Base-by-base conservation (phyloP, 768 basidiomycete genomes). In the Tylopilus subfusipes region DNA sequence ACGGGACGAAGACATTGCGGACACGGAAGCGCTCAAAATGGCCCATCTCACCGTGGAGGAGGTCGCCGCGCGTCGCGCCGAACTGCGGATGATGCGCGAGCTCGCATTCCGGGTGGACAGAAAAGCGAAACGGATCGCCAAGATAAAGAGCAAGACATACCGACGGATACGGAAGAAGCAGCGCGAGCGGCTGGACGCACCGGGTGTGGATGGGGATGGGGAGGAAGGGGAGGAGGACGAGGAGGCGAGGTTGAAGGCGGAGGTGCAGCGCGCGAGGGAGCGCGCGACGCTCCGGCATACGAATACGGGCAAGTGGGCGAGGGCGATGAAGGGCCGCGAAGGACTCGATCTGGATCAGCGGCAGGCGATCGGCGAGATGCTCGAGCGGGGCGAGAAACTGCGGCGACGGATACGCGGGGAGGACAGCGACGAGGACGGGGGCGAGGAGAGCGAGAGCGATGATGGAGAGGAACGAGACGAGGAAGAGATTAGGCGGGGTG, bases 111-210 rank as follows among this genome's bases (percentile, higher is more conserved):
- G 95, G 5, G 93, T 93, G 0, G 96, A 98, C 62, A 76, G 82
- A 33, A 94, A 96, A 68, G 90, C 93, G 18, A 89, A 89, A 65
- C 83, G 95, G 18, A 78, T 96, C 18, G 83, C 87, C 21, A 98
- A 95, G 75, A 99, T 99, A 73, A 98, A 98, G 76, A 92, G 88
- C 69, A 96, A 93, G 73, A 84, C 91, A 2, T 98, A 93, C 68
- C 79, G 94, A 27, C 86, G 88, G 59, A 77, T 98, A 44, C 85
- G 85, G 64, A 81, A 90, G 68, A 93, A 89, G 66, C 82, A 88
- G 64, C 80, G 80, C 43, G 88, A 85, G 54, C 83, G 82, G 57
- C 72, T 86, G 16, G 74, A 75, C 70, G 67, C 68, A 63, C 68
- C 71, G 42, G 72, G 75, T 57, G 83, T 76, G 46, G 78, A 67